A percentile compares a stretch with the other conserved stretches of the same genome.
Evolutionary conservation across 2,329 filamentous ascomycete genomes (phyloP).

Genomic region (Stagonosporopsis rhizophila): DNA sequence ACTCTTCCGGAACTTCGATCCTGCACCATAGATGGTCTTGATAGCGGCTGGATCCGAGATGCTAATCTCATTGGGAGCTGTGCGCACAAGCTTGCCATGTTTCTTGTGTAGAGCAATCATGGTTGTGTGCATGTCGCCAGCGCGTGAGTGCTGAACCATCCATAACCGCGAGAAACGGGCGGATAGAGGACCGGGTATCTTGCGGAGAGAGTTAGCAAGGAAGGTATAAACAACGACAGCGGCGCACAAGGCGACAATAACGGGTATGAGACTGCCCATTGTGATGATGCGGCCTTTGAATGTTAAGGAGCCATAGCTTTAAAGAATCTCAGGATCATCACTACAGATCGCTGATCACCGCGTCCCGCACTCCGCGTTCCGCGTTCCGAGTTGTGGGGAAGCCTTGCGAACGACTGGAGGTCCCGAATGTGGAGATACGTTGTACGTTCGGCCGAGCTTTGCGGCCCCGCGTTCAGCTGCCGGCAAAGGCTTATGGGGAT

Average conservation of each 20-base stretch:
- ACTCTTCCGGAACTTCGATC: conserved; percentile 30
- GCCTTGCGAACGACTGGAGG: too few species aligned
- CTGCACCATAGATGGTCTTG: conserved; percentile 29
- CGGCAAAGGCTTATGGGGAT: background rate
- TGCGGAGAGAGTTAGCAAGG: conserved; percentile 7
- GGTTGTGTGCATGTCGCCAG: conserved; percentile 16
- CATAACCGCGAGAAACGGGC: conserved; percentile 18
- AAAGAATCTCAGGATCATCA: too few species aligned
- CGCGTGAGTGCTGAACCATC: conserved; percentile 12
- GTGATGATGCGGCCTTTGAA: background rate
- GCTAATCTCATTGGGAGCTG: conserved; percentile 18
- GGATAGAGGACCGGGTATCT: conserved; percentile 9
- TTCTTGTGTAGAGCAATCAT: conserved; percentile 18
- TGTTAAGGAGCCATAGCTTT: background rate
- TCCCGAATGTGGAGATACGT: too few species aligned
- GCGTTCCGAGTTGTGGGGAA: background rate
- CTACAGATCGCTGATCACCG: too few species aligned
- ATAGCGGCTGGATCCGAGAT: conserved; percentile 19
- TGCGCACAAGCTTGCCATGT: conserved; percentile 22
- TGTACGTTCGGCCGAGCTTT: conserved; percentile 2
- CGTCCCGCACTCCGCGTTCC: background rate
- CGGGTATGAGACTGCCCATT: conserved; percentile 12
- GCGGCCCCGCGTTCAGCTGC: background rate
- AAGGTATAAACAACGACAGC: conserved; percentile 4
- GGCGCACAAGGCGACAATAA: conserved; percentile 2